These are phyloP conservation scores for Fusarium veterinarium DNA, from an alignment of 2,329 filamentous ascomycete genomes.

Conservation along the genomic window DNA sequence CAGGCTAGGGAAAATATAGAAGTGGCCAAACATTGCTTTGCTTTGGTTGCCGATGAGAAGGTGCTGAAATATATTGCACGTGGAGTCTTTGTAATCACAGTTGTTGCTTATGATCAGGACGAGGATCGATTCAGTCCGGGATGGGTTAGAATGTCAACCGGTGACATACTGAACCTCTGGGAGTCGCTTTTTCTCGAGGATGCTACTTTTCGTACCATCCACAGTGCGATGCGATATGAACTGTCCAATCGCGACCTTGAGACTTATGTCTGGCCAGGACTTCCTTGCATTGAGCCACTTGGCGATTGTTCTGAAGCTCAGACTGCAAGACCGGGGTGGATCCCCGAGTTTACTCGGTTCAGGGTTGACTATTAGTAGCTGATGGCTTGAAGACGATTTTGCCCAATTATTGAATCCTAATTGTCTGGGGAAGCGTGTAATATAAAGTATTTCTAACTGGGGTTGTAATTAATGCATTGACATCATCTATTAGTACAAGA, in stretches of 20 bases:
- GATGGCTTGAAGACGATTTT: not conserved
- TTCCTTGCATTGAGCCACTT: not conserved
- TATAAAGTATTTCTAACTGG: not conserved
- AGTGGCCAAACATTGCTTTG: not conserved
- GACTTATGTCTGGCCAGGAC: not conserved
- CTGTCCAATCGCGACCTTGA: not conserved
- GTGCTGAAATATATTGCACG: not conserved
- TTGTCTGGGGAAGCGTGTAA: not conserved
- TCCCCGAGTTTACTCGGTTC: not conserved
- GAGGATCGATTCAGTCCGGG: not conserved
- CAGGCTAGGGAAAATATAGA: not conserved
- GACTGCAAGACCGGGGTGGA: not conserved
- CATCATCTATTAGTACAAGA: no score
- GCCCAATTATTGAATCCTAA: not conserved
- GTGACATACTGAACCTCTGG: not conserved
- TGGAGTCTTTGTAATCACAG: not conserved
- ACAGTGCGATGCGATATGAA: not conserved
- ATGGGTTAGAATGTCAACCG: not conserved
- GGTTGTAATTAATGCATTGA: no score
- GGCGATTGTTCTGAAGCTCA: not conserved
- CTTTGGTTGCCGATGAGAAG: conserved; percentile 11
- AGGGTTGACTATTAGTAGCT: not conserved
- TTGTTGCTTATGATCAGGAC: not conserved
- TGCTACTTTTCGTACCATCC: not conserved
- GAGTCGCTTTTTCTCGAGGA: not conserved